Evolutionary conservation across 1,284 basidiomycete genomes (phyloP).

Genomic region (Malassezia restricta): DNA sequence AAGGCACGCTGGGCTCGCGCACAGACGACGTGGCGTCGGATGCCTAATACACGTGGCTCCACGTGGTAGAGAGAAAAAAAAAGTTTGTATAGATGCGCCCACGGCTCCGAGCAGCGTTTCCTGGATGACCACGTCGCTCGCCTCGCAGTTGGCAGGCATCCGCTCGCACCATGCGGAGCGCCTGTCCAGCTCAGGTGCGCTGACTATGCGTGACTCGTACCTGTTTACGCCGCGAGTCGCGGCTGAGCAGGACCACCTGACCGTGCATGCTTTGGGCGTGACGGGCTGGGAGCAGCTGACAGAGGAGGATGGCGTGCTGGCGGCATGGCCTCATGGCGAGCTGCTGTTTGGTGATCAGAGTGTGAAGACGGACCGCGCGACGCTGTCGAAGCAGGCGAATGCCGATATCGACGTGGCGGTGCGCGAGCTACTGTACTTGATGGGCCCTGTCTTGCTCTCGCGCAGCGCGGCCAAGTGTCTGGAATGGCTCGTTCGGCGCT

Average conservation of each 20-base stretch:
- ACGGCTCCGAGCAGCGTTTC: neutral
- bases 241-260: slow-evolving; percentile 54
- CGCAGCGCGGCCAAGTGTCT: slow-evolving; percentile 72
- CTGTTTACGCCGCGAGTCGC: slow-evolving; percentile 54
- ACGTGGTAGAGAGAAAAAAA: neutral
- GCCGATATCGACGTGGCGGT: slow-evolving; percentile 56
- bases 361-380: slow-evolving; percentile 67
- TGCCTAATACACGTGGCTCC: neutral
- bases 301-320: slow-evolving; percentile 21
- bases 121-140: slow-evolving; percentile 63
- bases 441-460: slow-evolving; percentile 72
- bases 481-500: slow-evolving; percentile 89
- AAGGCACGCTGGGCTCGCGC: neutral
- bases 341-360: slow-evolving; percentile 71
- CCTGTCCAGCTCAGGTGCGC: slow-evolving; percentile 55
- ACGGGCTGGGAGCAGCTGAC: slow-evolving; percentile 65
- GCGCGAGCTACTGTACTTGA: slow-evolving; percentile 56
- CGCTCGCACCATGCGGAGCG: slow-evolving; percentile 68
- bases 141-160: slow-evolving; percentile 66
- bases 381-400: slow-evolving; percentile 59
- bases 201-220: slow-evolving; percentile 59
- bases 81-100: neutral
- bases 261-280: slow-evolving; percentile 67
- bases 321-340: slow-evolving; percentile 50
- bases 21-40: neutral